A percentile compares a stretch with the other conserved stretches of the same genome.
Evolutionary conservation across 345 rosid species (phyloP).

Genomic region (Eucalyptus pauciflora): DNA sequence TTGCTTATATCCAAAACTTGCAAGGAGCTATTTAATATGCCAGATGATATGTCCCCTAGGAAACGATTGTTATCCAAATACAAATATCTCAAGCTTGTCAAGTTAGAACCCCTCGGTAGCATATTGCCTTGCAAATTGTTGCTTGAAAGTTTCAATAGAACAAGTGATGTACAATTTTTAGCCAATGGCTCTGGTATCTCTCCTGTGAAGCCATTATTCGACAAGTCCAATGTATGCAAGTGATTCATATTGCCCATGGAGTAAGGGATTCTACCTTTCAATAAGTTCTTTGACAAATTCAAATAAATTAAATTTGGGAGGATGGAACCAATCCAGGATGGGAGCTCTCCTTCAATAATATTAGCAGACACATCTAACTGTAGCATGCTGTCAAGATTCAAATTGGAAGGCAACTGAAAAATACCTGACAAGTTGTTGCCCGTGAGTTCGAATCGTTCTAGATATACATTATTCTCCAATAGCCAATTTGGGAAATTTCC

Average conservation of each 20-base stretch:
- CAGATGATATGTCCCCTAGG: background rate
- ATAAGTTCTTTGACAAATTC: background rate
- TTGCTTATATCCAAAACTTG: background rate
- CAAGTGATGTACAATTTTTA: background rate
- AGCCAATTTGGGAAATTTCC: constrained; percentile 14
- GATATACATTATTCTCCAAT: constrained; percentile 2
- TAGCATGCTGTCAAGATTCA: no score
- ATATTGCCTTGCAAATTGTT: background rate
- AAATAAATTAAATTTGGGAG: background rate
- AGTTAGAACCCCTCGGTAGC: background rate
- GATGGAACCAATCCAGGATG: background rate
- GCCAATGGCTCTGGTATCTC: background rate
- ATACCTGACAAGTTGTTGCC: no score
- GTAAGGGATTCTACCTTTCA: constrained; percentile 7
- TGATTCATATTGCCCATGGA: background rate
- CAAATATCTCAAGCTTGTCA: background rate
- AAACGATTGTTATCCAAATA: background rate
- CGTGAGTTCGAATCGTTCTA: background rate
- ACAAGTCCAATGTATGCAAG: background rate
- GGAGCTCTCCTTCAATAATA: no score
- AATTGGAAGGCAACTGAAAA: no score
- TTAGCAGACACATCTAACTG: no score
- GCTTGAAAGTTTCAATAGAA: background rate
- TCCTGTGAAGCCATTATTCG: background rate
- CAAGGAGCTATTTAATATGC: background rate